Percentiles rank a stretch among this genome's conserved stretches.
phyloP scores from a whole-genome alignment of 495 filamentous ascomycete species.

The Astrocystis sublimbata region DNA sequence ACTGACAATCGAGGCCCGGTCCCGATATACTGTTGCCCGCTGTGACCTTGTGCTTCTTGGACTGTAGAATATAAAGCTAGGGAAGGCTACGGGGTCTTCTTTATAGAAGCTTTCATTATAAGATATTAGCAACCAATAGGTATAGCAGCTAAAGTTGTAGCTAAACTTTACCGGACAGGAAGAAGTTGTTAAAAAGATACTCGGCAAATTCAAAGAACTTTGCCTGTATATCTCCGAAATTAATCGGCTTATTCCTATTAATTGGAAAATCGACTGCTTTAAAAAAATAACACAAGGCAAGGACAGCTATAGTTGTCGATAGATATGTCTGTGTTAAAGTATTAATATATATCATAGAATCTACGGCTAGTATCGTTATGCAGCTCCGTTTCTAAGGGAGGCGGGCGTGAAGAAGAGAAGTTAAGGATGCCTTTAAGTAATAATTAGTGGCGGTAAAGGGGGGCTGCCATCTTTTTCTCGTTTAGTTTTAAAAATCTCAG shows the following conservation, averaged over 20 bases:
- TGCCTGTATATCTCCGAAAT: slow-evolving; percentile 12
- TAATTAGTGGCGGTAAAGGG: slow-evolving; percentile 19
- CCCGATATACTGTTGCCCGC: slow-evolving; percentile 18
- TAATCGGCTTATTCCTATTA: slow-evolving; percentile 13
- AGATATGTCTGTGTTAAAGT: neutral
- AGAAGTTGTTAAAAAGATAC: slow-evolving; percentile 28
- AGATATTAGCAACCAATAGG: neutral
- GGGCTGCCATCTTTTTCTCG: slow-evolving; percentile 8
- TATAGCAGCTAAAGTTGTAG: neutral
- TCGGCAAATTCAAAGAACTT: slow-evolving; percentile 23
- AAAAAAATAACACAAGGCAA: slow-evolving; percentile 23
- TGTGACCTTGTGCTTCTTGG: slow-evolving; percentile 18
- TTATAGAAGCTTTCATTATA: slow-evolving; percentile 11
- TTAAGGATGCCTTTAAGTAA: slow-evolving; percentile 20
- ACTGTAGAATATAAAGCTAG: slow-evolving; percentile 18
- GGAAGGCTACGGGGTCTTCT: slow-evolving; percentile 21
- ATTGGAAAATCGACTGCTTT: slow-evolving; percentile 20
- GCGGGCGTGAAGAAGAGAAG: slow-evolving; percentile 14
- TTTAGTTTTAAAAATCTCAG: no score
- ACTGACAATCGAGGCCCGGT: slow-evolving; percentile 23
- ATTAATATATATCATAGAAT: neutral
- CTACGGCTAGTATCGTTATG: neutral
- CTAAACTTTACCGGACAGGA: slow-evolving; percentile 21
- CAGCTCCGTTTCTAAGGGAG: slow-evolving; percentile 4
- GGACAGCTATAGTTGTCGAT: slow-evolving; percentile 10